Evolutionary conservation across 768 basidiomycete genomes (phyloP).

Genomic region (Russula griseocarnosa): DNA sequence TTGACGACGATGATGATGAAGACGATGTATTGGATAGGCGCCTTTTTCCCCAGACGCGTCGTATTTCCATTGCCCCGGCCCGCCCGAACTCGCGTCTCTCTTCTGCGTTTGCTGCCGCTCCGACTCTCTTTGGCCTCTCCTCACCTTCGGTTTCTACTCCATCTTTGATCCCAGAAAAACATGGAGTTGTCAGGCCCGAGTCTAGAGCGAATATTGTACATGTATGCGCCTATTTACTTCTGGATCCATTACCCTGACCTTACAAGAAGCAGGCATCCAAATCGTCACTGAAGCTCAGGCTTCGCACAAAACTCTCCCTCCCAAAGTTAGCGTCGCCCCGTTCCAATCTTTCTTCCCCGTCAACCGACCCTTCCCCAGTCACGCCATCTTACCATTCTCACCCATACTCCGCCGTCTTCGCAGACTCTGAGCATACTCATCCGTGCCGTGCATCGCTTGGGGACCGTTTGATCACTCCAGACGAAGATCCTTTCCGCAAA

Average conservation of each 20-base stretch:
- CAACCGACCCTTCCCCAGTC: conserved; percentile 2
- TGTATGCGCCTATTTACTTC: not conserved
- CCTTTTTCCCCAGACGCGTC: not conserved
- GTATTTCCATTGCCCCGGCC: not conserved
- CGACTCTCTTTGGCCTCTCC: conserved; percentile 5
- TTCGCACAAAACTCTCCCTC: conserved; percentile 20
- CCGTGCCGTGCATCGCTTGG: not conserved
- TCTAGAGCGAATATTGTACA: conserved; percentile 3
- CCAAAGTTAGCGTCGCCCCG: conserved; percentile 10
- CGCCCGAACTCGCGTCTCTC: conserved; percentile 11
- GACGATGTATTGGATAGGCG: not conserved
- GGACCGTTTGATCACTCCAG: conserved; percentile 24
- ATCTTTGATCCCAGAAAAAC: conserved; percentile 3
- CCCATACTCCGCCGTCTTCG: conserved; percentile 2
- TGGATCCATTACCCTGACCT: not conserved
- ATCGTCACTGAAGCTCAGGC: conserved; percentile 3
- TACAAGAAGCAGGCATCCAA: conserved; percentile 6
- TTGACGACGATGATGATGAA: conserved; percentile 16
- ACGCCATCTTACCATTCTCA: conserved; percentile 15
- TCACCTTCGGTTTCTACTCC: conserved; percentile 6
- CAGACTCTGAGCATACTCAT: not conserved
- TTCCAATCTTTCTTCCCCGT: conserved; percentile 10
- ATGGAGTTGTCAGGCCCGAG: not conserved
- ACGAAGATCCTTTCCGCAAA: conserved; percentile 28
- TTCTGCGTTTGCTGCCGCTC: conserved; percentile 11